Base-by-base conservation (phyloP, 2,329 filamentous ascomycete genomes). In the Akanthomyces muscarius region DNA sequence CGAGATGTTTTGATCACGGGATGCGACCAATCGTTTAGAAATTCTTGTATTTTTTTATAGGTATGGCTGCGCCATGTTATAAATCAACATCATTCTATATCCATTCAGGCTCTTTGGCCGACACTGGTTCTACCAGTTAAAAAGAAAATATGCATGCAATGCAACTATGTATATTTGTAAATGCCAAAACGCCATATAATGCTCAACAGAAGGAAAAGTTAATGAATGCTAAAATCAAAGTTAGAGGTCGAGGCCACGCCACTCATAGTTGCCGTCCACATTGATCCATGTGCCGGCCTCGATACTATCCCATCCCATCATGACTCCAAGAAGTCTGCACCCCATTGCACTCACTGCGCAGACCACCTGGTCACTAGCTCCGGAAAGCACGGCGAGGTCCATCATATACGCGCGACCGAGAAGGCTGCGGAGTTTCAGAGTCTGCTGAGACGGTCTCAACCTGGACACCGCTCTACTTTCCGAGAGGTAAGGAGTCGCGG, bases 241-340 rank as follows among this genome's bases (percentile, higher is more conserved):
- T 81, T 58, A 51, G 30, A 63, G 33, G 28, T 63, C 61, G 25
- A 63, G 44, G 45, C 61, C 54, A 45, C 54, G 61, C 89, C 89
- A 91, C 14, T 80, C 79, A 68, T 83, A 86, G 14, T 82, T 81
- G 1, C 88, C 89, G 72, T 94, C 90, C n/a, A 96, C 84, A 75
- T 96, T 96, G 64, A 86, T 80, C 90, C 91, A 96, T 51, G 81
- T 79, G 1, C 80, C 81, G 21, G 80, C 74, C 41, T 78, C 78
- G 65, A 92, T 81, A 5, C 83, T 86, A 36, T 93, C 88, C 90
- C 90, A 93, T 0, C 92, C 92, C 86, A 95, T 86, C 88, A 96
- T 92, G 47, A 96, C 90, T 2, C 85, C 92, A 65, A 96, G 73
- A 60, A 96, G 70, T 25, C 90, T 83, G 73, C 92, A 96, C 0